Percentiles rank a stretch among this genome's conserved stretches.
These are phyloP conservation scores for Diatrype stigma DNA, from an alignment of 2,329 filamentous ascomycete species.

Conservation along the genomic window DNA sequence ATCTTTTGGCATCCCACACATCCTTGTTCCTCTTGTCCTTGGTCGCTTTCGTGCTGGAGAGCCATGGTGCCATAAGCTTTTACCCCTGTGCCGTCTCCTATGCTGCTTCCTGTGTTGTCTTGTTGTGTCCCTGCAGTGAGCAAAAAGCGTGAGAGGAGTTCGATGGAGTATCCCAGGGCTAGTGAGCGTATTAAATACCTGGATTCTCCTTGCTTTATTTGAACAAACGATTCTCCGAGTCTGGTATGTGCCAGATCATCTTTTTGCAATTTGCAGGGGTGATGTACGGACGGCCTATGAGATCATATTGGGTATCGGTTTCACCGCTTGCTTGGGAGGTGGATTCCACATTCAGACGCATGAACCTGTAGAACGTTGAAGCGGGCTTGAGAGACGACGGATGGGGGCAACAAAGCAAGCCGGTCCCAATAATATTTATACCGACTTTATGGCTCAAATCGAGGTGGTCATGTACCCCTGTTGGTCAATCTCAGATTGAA, in stretches of 20 bases:
- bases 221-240: background rate
- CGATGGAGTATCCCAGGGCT: too few relatives aligned
- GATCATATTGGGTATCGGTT: background rate
- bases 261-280: background rate
- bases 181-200: too few relatives aligned
- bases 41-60: background rate
- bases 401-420: too few relatives aligned
- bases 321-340: background rate
- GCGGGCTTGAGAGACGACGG: background rate
- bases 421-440: too few relatives aligned
- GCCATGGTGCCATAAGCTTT: background rate
- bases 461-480: too few relatives aligned
- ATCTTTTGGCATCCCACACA: slow-evolving; percentile 5
- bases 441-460: too few relatives aligned
- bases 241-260: background rate
- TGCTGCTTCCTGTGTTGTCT: background rate
- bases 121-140: background rate
- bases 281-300: background rate
- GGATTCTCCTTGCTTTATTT: background rate
- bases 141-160: background rate
- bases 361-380: background rate
- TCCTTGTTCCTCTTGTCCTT: background rate
- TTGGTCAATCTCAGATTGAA: too few relatives aligned
- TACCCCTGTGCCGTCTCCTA: background rate
- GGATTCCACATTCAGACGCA: background rate